A percentile compares a stretch with the other conserved stretches of the same genome.
These are phyloP conservation scores for Clitopilus hobsonii DNA, from an alignment of 768 basidiomycete species.

Conservation along the genomic window DNA sequence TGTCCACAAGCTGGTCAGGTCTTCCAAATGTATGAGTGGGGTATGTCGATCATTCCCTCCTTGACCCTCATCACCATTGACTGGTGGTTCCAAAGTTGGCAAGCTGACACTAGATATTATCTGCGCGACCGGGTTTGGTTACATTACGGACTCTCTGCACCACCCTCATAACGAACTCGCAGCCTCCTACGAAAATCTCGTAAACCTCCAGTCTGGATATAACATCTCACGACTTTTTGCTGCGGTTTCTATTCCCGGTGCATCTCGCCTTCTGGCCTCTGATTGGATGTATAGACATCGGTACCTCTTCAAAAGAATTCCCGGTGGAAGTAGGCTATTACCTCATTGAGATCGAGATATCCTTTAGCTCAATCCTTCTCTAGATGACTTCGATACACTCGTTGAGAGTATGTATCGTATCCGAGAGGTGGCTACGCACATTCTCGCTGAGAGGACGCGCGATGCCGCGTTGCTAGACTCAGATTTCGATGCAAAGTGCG, in stretches of 20 bases:
- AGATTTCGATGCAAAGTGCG: constrained; percentile 37
- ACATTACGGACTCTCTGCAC: constrained; percentile 38
- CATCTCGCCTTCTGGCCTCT: constrained; percentile 22
- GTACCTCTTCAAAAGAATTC: constrained; percentile 20
- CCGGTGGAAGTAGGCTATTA: constrained; percentile 14
- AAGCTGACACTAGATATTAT: constrained; percentile 52
- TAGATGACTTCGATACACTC: constrained; percentile 15
- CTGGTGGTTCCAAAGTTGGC: constrained; percentile 27
- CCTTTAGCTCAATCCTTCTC: neutral
- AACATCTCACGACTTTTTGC: constrained; percentile 31
- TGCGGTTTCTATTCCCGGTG: constrained; percentile 32
- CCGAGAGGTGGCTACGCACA: constrained; percentile 30
- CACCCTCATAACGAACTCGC: constrained; percentile 45
- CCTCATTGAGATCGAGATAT: constrained; percentile 11
- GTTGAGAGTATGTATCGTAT: constrained; percentile 38
- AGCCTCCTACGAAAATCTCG: constrained; percentile 38
- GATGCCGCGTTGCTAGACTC: constrained; percentile 26
- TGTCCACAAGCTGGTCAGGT: constrained; percentile 19
- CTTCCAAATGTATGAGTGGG: constrained; percentile 41
- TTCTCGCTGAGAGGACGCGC: constrained; percentile 35
- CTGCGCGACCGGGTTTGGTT: constrained; percentile 46
- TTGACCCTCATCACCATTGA: neutral
- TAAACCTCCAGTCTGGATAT: constrained; percentile 33
- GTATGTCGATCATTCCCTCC: constrained; percentile 22
- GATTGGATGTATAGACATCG: constrained; percentile 33